Base-by-base conservation (phyloP, 768 basidiomycete species). In the Hortiboletus flavorubellus region DNA sequence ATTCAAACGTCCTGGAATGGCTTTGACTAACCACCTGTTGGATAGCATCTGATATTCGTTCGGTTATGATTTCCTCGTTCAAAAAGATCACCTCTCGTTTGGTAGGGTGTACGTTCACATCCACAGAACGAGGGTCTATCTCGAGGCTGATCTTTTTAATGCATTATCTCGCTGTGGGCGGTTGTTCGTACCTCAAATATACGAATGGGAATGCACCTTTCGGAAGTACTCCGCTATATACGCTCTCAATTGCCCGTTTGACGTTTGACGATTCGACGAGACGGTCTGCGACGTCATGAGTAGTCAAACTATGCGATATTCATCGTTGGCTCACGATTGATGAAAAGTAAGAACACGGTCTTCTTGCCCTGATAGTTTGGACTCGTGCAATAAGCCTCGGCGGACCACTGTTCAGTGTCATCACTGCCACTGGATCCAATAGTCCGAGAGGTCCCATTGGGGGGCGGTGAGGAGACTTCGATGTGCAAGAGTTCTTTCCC, bases 61-160 rank as follows among this genome's bases (percentile, higher is more conserved):
- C 85, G 7, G 86, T 86, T 64, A 98, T 91, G 14, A 73, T 76
- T 49, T 98, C 96, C 68, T 98, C 93, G 58, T 97, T 84, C 46
- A 98, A 70, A 64, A 98, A 98, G 61, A 93, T 91, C 1, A 98
- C 93, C 68, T 98, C 95, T 43, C 90, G 88, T 69, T 99, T 99
- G 2, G 97, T 98, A 0, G 96, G 97, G 67, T 98, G 95, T 8
- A 98, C 93, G 63, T 99, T 99, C 51, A 98, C 95, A 63, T 99
- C 97, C 16, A 99, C 88, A 26, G 89, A 85, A 31, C 84, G 80
- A 0, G 94, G 93, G 57, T 93, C 87, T 61, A 98, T 86, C 40
- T 85, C 77, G 41, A 98, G 70, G 61, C 94, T 95, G 56, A 29
- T 26, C 44, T 45, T 41, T 46, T 47, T 14, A 57, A 55, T 47